These are phyloP conservation scores for Nyctanthes arbortristis DNA, from an alignment of 257 asterid genomes.

Conservation along the genomic window DNA sequence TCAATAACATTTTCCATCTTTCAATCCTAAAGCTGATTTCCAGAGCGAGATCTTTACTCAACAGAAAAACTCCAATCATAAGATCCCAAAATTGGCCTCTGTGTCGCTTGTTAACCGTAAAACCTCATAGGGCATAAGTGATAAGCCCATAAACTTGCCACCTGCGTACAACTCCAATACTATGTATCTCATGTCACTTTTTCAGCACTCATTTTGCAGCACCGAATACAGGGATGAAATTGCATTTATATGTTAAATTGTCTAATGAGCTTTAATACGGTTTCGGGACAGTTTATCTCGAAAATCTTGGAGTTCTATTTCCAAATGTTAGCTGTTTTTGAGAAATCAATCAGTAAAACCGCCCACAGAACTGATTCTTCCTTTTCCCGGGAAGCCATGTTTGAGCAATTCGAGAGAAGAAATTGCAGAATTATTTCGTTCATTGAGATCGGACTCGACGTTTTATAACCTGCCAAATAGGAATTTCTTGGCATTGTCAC, in stretches of 20 bases:
- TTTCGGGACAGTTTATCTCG: neutral
- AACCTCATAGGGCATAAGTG: no score
- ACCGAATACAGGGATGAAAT: neutral
- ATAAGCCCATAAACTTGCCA: neutral
- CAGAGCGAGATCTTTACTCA: no score
- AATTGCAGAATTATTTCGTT: constrained; percentile 43
- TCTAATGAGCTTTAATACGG: no score
- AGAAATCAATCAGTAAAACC: constrained; percentile 42
- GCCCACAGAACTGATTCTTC: constrained; percentile 50
- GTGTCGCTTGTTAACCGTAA: neutral
- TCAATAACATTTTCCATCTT: no score
- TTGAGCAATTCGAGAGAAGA: constrained; percentile 41
- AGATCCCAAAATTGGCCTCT: neutral
- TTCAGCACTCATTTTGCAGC: neutral
- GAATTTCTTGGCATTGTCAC: constrained; percentile 64
- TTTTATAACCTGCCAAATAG: constrained; percentile 48
- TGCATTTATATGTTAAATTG: no score
- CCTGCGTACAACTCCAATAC: neutral
- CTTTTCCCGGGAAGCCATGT: constrained; percentile 23
- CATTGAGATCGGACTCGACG: constrained; percentile 53
- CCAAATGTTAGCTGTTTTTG: constrained; percentile 62
- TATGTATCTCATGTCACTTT: neutral
- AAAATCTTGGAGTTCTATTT: neutral
- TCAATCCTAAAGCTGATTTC: no score
- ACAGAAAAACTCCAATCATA: no score